phyloP scores from a whole-genome alignment of 345 rosid species.

The Cardamine occulta region DNA sequence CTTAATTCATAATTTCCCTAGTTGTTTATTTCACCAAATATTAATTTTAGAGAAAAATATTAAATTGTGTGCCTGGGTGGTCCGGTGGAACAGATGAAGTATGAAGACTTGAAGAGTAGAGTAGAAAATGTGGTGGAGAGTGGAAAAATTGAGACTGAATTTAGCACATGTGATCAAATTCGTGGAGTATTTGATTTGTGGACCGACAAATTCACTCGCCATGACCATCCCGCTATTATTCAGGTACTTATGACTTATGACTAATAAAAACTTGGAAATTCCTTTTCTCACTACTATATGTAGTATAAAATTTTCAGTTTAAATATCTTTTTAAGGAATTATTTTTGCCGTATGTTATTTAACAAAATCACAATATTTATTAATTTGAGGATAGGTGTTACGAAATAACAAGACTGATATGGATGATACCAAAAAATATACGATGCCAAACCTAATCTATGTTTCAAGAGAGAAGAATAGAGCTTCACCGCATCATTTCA shows the following conservation, averaged over 20 bases:
- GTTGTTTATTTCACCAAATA: background rate
- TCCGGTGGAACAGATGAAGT: constrained; percentile 49
- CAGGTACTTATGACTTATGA: constrained; percentile 46
- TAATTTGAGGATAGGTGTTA: constrained; percentile 47
- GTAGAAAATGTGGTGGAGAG: constrained; percentile 51
- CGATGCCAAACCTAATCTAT: constrained; percentile 68
- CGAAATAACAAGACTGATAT: constrained; percentile 49
- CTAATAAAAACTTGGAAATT: background rate
- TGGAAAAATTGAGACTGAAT: constrained; percentile 50
- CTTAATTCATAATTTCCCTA: no score
- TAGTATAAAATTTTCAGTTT: no score
- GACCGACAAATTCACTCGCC: constrained; percentile 54
- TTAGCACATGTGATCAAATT: constrained; percentile 30
- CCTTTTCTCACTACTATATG: background rate
- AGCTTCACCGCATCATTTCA: constrained; percentile 60
- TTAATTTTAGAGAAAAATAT: background rate
- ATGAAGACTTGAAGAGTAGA: constrained; percentile 61
- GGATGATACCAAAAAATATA: constrained; percentile 44
- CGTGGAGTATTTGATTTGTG: constrained; percentile 49
- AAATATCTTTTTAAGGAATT: no score
- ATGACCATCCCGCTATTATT: constrained; percentile 66
- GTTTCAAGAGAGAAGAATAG: constrained; percentile 66
- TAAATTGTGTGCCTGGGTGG: no score
- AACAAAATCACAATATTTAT: background rate
- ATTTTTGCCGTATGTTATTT: no score